Evolutionary conservation across 148 eudicot genomes (phyloP).

Genomic region (Nepenthes gracilis): DNA sequence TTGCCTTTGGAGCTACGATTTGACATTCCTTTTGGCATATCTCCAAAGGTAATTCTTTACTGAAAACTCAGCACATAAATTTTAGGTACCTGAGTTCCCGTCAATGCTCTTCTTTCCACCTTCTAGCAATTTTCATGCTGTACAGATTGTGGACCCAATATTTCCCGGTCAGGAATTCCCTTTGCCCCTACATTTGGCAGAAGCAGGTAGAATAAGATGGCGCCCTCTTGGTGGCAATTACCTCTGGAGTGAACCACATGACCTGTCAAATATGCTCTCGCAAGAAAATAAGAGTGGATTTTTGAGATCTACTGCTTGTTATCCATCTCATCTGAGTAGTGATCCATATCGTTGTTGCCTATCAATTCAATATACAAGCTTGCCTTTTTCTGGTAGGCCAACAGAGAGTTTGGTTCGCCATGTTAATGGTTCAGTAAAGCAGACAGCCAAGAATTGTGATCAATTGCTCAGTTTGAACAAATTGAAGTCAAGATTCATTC

Average conservation of each 20-base stretch:
- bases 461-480: slow-evolving; percentile 18
- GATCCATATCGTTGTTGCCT: slow-evolving; percentile 90
- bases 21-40: slow-evolving; percentile 89
- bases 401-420: slow-evolving; percentile 20
- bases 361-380: slow-evolving; percentile 55
- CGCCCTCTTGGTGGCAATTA: slow-evolving; percentile 80
- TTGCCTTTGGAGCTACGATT: slow-evolving; percentile 76
- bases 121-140: slow-evolving; percentile 1
- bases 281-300: slow-evolving; percentile 53
- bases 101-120: background rate
- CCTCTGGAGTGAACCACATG: slow-evolving; percentile 92
- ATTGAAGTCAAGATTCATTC: slow-evolving; percentile 50
- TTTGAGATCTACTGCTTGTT: slow-evolving; percentile 82
- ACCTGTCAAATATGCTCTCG: slow-evolving; percentile 68
- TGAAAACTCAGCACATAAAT: background rate
- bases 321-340: slow-evolving; percentile 87
- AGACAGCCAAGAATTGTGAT: slow-evolving; percentile 16
- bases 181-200: slow-evolving; percentile 94
- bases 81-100: background rate
- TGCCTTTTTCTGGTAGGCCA: slow-evolving; percentile 38
- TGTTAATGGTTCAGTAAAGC: slow-evolving; percentile 20
- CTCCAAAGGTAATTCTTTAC: slow-evolving; percentile 62
- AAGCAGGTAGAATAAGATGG: slow-evolving; percentile 84
- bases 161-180: slow-evolving; percentile 85
- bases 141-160: slow-evolving; percentile 73